Evolutionary conservation across 192 early-diverging fungal genomes (phyloP).

Genomic region (Glomus cerebriforme): DNA sequence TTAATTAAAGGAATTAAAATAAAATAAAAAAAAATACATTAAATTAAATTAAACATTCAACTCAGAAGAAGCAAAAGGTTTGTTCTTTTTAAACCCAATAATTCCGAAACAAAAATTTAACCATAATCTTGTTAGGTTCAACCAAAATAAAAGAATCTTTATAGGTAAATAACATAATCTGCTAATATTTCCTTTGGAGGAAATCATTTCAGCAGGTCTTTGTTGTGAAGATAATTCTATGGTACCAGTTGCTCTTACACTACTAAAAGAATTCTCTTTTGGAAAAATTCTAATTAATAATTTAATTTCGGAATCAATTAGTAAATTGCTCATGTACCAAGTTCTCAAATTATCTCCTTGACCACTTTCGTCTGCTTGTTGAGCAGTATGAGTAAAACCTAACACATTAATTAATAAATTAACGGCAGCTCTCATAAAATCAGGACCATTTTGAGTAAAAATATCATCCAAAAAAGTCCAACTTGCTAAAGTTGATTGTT

Average conservation of each 20-base stretch:
- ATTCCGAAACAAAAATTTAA: constrained; percentile 4
- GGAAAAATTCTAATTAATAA: constrained; percentile 6
- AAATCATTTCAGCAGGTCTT: neutral
- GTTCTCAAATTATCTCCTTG: constrained; percentile 10
- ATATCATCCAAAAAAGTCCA: constrained; percentile 33
- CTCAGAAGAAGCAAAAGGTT: neutral
- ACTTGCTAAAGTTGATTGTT: neutral
- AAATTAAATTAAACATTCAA: neutral
- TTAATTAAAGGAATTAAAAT: too few relatives aligned
- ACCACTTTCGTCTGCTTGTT: constrained; percentile 23
- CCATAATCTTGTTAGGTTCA: neutral
- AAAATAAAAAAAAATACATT: too few relatives aligned
- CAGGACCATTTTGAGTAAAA: constrained; percentile 23
- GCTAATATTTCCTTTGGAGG: neutral
- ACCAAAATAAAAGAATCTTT: constrained; percentile 3
- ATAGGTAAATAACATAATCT: neutral
- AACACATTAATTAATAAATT: constrained; percentile 27
- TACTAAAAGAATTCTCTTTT: neutral
- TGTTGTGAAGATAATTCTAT: constrained; percentile 27
- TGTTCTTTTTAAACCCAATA: neutral
- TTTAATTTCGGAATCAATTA: constrained; percentile 9
- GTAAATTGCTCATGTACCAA: constrained; percentile 6
- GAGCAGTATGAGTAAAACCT: constrained; percentile 20
- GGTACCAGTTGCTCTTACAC: constrained; percentile 17
- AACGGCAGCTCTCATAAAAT: constrained; percentile 31